phyloP scores from a whole-genome alignment of 2,329 filamentous ascomycete genomes.

The Alternaria viburni region DNA sequence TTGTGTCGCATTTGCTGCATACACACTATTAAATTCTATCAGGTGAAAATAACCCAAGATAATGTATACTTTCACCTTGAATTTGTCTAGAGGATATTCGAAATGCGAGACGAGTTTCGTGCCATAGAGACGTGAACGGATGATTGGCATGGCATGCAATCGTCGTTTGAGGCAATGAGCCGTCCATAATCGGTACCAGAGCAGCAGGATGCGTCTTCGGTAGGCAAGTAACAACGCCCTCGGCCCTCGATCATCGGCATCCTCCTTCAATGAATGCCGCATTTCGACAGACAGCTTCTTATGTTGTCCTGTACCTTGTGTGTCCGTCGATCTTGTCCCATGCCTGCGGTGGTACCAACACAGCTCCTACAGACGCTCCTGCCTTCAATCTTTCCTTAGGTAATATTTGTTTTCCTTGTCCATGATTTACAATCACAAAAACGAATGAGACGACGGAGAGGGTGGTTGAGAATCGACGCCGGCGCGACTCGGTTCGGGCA shows the following conservation, averaged over 20 bases:
- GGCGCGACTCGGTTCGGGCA: not conserved
- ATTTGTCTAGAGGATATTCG: not conserved
- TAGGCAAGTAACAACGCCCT: constrained; percentile 30
- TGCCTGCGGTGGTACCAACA: constrained; percentile 58
- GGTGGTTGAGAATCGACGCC: not conserved
- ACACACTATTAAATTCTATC: not conserved
- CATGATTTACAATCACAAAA: constrained; percentile 53
- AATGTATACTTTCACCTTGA: not conserved
- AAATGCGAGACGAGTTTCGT: not conserved
- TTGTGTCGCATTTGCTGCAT: not conserved
- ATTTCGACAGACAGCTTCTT: constrained; percentile 27
- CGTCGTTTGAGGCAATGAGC: not conserved
- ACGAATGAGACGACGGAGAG: constrained; percentile 36
- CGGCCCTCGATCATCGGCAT: constrained; percentile 19
- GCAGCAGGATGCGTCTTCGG: constrained; percentile 26
- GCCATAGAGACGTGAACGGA: not conserved
- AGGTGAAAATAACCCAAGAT: not conserved
- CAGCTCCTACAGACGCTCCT: constrained; percentile 52
- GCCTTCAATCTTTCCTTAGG: constrained; percentile 48
- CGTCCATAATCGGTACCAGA: constrained; percentile 21
- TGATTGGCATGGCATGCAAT: not conserved
- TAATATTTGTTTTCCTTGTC: constrained; percentile 45
- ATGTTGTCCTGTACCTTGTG: constrained; percentile 34
- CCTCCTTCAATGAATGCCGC: constrained; percentile 30
- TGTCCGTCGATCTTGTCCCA: constrained; percentile 53